Conservation (phyloP, 345 rosid genomes). For the Salix arbutifolia region DNA sequence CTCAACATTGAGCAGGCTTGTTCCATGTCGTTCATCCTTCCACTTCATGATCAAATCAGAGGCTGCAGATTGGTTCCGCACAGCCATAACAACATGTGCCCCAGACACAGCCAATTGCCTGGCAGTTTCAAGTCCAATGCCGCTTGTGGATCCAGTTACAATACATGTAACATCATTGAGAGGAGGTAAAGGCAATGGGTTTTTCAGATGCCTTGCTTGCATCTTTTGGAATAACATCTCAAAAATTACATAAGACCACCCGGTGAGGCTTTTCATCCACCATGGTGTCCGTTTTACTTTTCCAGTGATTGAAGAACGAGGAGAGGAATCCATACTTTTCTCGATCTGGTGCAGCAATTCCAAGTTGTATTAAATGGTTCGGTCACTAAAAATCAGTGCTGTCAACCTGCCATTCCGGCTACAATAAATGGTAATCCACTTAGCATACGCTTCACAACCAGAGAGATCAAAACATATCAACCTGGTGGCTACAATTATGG, state of each 20-base stretch:
- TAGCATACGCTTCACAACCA: neutral
- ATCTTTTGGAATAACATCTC: slow-evolving; percentile 7
- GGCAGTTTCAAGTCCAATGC: slow-evolving; percentile 14
- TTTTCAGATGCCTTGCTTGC: slow-evolving; percentile 5
- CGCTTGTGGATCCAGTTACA: slow-evolving; percentile 6
- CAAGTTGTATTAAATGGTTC: neutral
- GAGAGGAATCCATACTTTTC: neutral
- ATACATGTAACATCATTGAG: neutral
- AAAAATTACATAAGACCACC: slow-evolving; percentile 7
- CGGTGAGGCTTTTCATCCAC: slow-evolving; percentile 9
- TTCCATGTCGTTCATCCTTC: slow-evolving; percentile 8
- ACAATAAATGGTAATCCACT: neutral
- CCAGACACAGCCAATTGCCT: slow-evolving; percentile 16
- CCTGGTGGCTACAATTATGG: neutral
- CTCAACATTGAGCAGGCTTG: slow-evolving; percentile 1
- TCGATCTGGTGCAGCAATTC: neutral
- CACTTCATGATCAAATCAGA: slow-evolving; percentile 14
- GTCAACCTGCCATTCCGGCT: neutral
- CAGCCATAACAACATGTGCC: slow-evolving; percentile 19
- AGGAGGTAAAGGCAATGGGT: slow-evolving; percentile 3
- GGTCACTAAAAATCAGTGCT: neutral
- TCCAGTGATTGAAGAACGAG: neutral
- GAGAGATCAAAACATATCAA: neutral
- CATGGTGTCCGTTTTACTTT: neutral
- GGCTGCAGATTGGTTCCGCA: slow-evolving; percentile 10